Evolutionary conservation across 2,329 filamentous ascomycete species (phyloP).

Genomic region (Coniella vitis): DNA sequence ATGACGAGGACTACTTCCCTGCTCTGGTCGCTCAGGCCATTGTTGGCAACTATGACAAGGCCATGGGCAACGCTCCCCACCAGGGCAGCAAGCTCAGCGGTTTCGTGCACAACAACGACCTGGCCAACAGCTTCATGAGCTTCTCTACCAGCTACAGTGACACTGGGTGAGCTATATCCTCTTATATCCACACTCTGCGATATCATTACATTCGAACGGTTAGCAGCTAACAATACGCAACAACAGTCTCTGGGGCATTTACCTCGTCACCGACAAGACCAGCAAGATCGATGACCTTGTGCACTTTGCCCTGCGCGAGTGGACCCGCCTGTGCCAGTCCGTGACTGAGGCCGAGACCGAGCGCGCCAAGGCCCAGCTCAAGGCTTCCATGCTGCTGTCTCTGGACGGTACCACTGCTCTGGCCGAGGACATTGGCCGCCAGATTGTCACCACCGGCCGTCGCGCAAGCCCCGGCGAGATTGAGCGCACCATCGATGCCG

Average conservation of each 20-base stretch:
- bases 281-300: slow-evolving; percentile 88
- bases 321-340: slow-evolving; percentile 86
- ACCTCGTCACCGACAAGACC: slow-evolving; percentile 87
- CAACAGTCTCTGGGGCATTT: slow-evolving; percentile 95
- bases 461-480: slow-evolving; percentile 89
- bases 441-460: slow-evolving; percentile 94
- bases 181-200: neutral
- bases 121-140: slow-evolving; percentile 99
- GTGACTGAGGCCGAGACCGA: slow-evolving; percentile 89
- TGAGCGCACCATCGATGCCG: slow-evolving; percentile 79
- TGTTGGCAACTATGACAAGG: slow-evolving; percentile 98
- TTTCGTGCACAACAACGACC: slow-evolving; percentile 86
- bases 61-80: slow-evolving; percentile 95
- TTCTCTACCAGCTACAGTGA: slow-evolving; percentile 99
- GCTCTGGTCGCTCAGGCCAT: slow-evolving; percentile 96
- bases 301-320: slow-evolving; percentile 97
- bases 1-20: slow-evolving; percentile 98
- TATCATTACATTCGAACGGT: neutral
- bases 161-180: slow-evolving; percentile 69
- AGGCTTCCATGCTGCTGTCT: slow-evolving; percentile 94
- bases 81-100: slow-evolving; percentile 97
- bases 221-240: slow-evolving; percentile 21
- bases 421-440: slow-evolving; percentile 96
- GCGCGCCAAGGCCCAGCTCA: slow-evolving; percentile 98
- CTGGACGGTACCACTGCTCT: slow-evolving; percentile 96